phyloP scores from a whole-genome alignment of 495 filamentous ascomycete genomes.

The Hypoxylon crocopeplum region DNA sequence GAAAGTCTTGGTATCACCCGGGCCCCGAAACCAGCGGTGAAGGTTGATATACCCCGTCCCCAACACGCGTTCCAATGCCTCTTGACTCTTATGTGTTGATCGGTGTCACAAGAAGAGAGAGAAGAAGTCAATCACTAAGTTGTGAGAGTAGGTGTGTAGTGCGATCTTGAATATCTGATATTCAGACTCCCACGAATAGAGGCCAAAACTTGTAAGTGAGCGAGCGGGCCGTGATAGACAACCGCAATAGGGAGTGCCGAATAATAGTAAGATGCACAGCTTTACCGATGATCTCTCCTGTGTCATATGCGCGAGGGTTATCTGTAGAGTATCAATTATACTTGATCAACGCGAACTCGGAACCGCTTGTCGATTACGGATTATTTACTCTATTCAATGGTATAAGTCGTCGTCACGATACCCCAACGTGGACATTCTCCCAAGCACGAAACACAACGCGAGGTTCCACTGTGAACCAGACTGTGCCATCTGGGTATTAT shows the following conservation, averaged over 20 bases:
- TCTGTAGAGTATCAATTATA: slow-evolving; percentile 6
- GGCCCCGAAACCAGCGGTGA: slow-evolving; percentile 38
- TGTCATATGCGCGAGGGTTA: neutral
- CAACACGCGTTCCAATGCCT: slow-evolving; percentile 4
- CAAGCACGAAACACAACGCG: neutral
- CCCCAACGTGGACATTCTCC: slow-evolving; percentile 1
- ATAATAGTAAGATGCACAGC: slow-evolving; percentile 2
- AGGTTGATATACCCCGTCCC: slow-evolving; percentile 25
- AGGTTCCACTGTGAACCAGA: neutral
- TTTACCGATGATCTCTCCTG: slow-evolving; percentile 5
- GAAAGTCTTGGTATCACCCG: slow-evolving; percentile 34
- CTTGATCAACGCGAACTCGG: slow-evolving; percentile 6
- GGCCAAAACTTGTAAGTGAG: slow-evolving; percentile 1
- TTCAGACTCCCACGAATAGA: no score
- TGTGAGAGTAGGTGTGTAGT: neutral
- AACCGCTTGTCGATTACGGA: neutral
- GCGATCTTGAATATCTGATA: no score
- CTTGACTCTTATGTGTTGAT: slow-evolving; percentile 1
- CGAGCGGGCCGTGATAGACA: slow-evolving; percentile 13
- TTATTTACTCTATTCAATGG: slow-evolving; percentile 13
- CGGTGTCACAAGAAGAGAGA: neutral
- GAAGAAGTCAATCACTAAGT: slow-evolving; percentile 8
- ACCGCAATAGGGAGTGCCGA: neutral
- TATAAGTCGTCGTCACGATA: slow-evolving; percentile 20
- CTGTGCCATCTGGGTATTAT: slow-evolving; percentile 6